Conservation (phyloP, 495 filamentous ascomycete species). For the Tuber aestivum region DNA sequence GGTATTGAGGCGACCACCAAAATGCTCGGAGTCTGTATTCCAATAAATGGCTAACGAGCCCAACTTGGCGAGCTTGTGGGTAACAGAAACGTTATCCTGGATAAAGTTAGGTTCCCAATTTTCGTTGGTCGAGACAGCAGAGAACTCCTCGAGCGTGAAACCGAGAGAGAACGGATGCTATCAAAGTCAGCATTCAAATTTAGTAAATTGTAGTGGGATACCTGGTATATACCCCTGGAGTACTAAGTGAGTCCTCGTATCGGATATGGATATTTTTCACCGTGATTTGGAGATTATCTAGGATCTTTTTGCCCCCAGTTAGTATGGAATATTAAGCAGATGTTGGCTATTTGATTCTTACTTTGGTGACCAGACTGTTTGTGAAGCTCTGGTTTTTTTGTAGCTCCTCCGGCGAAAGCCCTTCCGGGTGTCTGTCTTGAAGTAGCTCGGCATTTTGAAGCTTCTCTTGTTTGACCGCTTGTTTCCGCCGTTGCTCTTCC, state of each 20-base stretch:
- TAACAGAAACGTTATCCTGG: slow-evolving; percentile 70
- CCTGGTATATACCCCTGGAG: slow-evolving; percentile 54
- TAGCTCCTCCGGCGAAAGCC: slow-evolving; percentile 88
- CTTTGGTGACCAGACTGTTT: slow-evolving; percentile 80
- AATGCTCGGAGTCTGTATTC: slow-evolving; percentile 83
- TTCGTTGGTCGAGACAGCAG: slow-evolving; percentile 88
- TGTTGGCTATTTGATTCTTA: slow-evolving; percentile 1
- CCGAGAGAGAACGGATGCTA: slow-evolving; percentile 86
- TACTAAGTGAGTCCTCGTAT: slow-evolving; percentile 95
- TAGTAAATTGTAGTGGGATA: neutral
- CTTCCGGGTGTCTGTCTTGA: slow-evolving; percentile 84
- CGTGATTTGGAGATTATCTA: slow-evolving; percentile 94
- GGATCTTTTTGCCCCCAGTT: slow-evolving; percentile 51
- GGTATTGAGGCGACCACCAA: slow-evolving; percentile 66
- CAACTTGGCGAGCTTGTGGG: slow-evolving; percentile 85
- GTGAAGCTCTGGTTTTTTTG: slow-evolving; percentile 95
- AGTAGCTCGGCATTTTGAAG: slow-evolving; percentile 90
- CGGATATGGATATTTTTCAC: slow-evolving; percentile 97
- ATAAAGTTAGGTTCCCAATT: slow-evolving; percentile 94
- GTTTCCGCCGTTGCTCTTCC: slow-evolving; percentile 75
- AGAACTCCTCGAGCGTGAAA: slow-evolving; percentile 86
- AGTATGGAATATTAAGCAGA: slow-evolving; percentile 1
- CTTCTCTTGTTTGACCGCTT: slow-evolving; percentile 93
- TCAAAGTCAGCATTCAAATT: slow-evolving; percentile 14
- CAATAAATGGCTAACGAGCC: slow-evolving; percentile 89